Evolutionary conservation across 2,329 filamentous ascomycete species (phyloP).

Genomic region (Fusarium concolor): DNA sequence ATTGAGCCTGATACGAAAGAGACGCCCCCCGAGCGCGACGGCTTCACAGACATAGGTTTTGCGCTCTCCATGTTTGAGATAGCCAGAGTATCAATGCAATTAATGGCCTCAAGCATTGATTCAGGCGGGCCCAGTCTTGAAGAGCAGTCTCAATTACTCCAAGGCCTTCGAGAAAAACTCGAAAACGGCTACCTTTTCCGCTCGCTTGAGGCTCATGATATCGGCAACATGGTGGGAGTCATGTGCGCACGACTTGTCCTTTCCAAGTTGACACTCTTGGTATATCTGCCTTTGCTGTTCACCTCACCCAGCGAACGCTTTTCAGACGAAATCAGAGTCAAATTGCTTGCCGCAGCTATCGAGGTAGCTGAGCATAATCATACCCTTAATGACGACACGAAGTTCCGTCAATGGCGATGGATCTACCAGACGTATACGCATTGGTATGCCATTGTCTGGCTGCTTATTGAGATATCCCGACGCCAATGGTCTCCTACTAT

Average conservation of each 20-base stretch:
- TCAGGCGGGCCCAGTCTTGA: conserved; percentile 50
- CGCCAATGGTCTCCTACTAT: conserved; percentile 59
- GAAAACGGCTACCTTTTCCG: conserved; percentile 58
- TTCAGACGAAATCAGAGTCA: conserved; percentile 55
- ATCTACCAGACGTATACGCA: conserved; percentile 69
- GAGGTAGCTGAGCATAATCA: conserved; percentile 68
- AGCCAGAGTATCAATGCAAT: conserved; percentile 51
- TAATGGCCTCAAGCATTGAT: conserved; percentile 51
- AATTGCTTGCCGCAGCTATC: conserved; percentile 62
- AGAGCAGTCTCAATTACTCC: conserved; percentile 58
- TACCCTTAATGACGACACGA: conserved; percentile 62
- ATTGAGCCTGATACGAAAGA: conserved; percentile 60
- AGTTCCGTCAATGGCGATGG: conserved; percentile 66
- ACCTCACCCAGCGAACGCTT: conserved; percentile 52
- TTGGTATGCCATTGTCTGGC: conserved; percentile 69
- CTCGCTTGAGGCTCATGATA: conserved; percentile 46
- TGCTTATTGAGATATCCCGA: conserved; percentile 63
- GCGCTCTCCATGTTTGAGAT: conserved; percentile 54
- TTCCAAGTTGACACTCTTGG: conserved; percentile 65
- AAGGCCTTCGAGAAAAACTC: conserved; percentile 57
- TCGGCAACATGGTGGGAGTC: conserved; percentile 54
- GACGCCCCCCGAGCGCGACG: conserved; percentile 60
- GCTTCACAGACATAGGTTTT: conserved; percentile 65
- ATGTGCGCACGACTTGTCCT: conserved; percentile 59
- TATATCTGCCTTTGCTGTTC: conserved; percentile 65